Base-by-base conservation (phyloP, 345 rosid species). In the Hibiscus tridactylites region DNA sequence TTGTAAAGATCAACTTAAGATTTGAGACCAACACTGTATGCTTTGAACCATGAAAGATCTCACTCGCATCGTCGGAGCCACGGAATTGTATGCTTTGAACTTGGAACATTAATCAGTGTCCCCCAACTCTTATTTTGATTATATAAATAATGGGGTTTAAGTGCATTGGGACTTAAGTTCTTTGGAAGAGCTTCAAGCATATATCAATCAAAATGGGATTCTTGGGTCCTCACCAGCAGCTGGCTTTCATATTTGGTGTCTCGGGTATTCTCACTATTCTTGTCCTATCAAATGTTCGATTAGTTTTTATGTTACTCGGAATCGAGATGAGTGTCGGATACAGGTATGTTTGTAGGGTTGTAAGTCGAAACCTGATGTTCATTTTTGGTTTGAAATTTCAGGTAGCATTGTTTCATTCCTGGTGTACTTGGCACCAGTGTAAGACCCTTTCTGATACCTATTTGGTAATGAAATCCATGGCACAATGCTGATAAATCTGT, bases 371-470 rank as follows among this genome's bases (percentile, higher is more conserved):
- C 65, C 42, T 79, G 9, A 39, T 52, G 53, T 50, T 56, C 53
- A 17, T 71, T 54, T 5, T 33, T 50, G 16, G 35, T 24, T 53
- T 1, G 35, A 31, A 31, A 31, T 53, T 53, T 17, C 58, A 89
- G 97, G 98, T 69, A 91, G 91, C 80, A 88, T 91, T 37, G 77
- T 87, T 12, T 84, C 92, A 12, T 83, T 85, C 71, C 37, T 89
- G 74, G 89, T 88, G 68, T 88, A 84, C 84, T 82, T 93, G 84
- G 81, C 98, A 3, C 98, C 98, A 28, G 65, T 89, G 96, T 93
- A 84, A 88, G 93, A 61, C 2, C 21, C 67, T 39, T 7, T 21
- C 28, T 28, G 10, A 4, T 65, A 42, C 21, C 12, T 52, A 3
- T 54, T 17, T 9, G 31, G 8, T 52, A 12, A 52, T 69, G 62